phyloP scores from a whole-genome alignment of 2,329 filamentous ascomycete genomes.

The Trichoderma gracile region DNA sequence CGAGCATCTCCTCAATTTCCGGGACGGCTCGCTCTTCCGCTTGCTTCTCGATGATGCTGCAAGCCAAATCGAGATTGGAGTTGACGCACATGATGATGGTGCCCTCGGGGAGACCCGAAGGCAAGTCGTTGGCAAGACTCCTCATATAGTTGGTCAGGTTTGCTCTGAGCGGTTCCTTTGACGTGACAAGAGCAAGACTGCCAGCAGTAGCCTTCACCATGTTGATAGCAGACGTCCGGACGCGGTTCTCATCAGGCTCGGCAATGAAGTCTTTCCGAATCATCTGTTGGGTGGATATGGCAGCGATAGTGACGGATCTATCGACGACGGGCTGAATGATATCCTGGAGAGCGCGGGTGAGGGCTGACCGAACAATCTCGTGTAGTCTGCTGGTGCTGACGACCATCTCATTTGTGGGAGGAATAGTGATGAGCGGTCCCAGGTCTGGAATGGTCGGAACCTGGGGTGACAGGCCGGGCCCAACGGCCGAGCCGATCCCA shows the following conservation, averaged over 20 bases:
- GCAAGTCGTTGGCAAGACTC: slow-evolving; percentile 64
- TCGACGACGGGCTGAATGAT: slow-evolving; percentile 98
- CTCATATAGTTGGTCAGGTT: slow-evolving; percentile 98
- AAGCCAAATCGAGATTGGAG: slow-evolving; percentile 91
- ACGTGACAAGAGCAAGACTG: slow-evolving; percentile 93
- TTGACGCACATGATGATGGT: slow-evolving; percentile 99
- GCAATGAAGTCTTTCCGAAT: slow-evolving; percentile 96
- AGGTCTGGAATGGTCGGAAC: slow-evolving; percentile 83
- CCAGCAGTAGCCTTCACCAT: slow-evolving; percentile 96
- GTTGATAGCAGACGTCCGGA: slow-evolving; percentile 82
- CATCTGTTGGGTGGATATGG: slow-evolving; percentile 93
- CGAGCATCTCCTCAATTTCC: slow-evolving; percentile 93
- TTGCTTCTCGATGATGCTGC: slow-evolving; percentile 90
- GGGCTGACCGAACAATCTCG: slow-evolving; percentile 80
- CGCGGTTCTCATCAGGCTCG: slow-evolving; percentile 83
- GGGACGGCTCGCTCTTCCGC: slow-evolving; percentile 90
- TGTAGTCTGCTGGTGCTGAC: slow-evolving; percentile 67
- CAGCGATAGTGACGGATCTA: slow-evolving; percentile 94
- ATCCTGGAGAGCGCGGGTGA: slow-evolving; percentile 87
- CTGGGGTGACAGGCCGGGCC: slow-evolving; percentile 73
- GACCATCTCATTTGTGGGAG: slow-evolving; percentile 77
- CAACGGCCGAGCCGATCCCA: slow-evolving; percentile 66
- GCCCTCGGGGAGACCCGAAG: slow-evolving; percentile 85
- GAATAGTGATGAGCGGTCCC: slow-evolving; percentile 74
- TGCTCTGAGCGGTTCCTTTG: slow-evolving; percentile 92